Conservation (phyloP, 345 rosid species). For the Bretschneidera sinensis region DNA sequence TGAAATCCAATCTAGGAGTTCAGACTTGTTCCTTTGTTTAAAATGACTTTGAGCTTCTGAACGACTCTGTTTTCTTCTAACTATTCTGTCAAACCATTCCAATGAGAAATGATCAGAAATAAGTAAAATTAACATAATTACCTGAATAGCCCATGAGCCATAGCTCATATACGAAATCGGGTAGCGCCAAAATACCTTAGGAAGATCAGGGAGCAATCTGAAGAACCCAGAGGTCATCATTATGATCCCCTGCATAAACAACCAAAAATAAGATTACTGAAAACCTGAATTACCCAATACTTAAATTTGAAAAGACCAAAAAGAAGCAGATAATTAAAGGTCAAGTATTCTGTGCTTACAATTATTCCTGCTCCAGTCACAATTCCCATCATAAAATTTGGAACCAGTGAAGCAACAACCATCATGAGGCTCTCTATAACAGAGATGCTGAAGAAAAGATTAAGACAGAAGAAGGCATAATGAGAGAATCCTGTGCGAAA, state of each 20-base stretch:
- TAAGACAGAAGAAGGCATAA: conserved; percentile 62
- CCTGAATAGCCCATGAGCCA: conserved; percentile 84
- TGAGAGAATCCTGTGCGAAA: conserved; percentile 52
- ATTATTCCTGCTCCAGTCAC: conserved; percentile 70
- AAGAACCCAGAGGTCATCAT: conserved; percentile 94
- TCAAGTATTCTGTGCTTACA: no score
- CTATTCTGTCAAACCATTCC: no score
- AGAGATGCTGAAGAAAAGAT: conserved; percentile 54
- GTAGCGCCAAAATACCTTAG: conserved; percentile 78
- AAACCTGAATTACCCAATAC: no score
- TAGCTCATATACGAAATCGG: conserved; percentile 69
- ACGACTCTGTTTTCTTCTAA: no score
- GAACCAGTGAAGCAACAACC: conserved; percentile 80
- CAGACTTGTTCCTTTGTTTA: no score
- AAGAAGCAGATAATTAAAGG: no score
- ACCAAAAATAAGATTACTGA: no score
- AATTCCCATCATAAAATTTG: conserved; percentile 80
- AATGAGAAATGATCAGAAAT: background rate
- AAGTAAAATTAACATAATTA: conserved; percentile 2
- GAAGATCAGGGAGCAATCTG: conserved; percentile 76
- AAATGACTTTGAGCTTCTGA: no score
- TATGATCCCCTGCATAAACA: conserved; percentile 53
- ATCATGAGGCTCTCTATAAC: conserved; percentile 89
- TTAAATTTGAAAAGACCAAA: no score
- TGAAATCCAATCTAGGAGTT: no score